Evolutionary conservation across 192 early-diverging fungal genomes (phyloP), one percentile per base, ranked within the genome.

Genomic region (Allomyces arbusculus): DNA sequence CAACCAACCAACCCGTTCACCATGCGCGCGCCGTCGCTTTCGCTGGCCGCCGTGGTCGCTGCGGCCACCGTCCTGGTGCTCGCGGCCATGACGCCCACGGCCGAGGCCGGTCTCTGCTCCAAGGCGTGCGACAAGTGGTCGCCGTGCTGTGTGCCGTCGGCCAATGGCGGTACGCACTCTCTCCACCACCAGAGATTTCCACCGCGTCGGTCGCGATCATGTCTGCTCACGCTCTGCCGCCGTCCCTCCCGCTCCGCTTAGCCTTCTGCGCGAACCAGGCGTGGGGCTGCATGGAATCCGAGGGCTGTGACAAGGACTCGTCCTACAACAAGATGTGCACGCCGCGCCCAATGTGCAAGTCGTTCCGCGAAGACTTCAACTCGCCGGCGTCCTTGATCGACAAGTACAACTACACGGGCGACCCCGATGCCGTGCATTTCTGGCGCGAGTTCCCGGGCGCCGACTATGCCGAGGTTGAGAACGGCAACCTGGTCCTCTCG

Each of bases 381-480:
- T 14, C 12, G 16, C 50, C 50, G 20, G 20, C 12, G 20, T 14
- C 20, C 50, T n/a, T 58, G 50, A 58, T 58, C 20, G 50, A 58
- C 50, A 14, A n/a, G 16, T 58, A 58, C 50, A 58, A 58, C 50
- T 58, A 58, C 50, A 58, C 50, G 16, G 20, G 20, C 50, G 16
- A 14, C 16, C 16, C 12, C 50, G 50, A n/a, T n/a, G 50, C 50
- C 16, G 50, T 6, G 33, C 33, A 40, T 20, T 14, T 58, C 16
- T 58, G 50, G 50, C 50, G 50, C 50, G 16, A 58, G 16, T 40
- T 40, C 33, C 33, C 33, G 7, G 33, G 33, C 7, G 33, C 81
- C 12, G 73, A 76, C 24, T 76, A 78, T 24, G 76, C 79, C 43
- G 69, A 73, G 12, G 71, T 76, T 24, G 67, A 73, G 24, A 73